Base-by-base conservation (phyloP, 768 basidiomycete species). In the Tricholoma hemisulphureum region DNA sequence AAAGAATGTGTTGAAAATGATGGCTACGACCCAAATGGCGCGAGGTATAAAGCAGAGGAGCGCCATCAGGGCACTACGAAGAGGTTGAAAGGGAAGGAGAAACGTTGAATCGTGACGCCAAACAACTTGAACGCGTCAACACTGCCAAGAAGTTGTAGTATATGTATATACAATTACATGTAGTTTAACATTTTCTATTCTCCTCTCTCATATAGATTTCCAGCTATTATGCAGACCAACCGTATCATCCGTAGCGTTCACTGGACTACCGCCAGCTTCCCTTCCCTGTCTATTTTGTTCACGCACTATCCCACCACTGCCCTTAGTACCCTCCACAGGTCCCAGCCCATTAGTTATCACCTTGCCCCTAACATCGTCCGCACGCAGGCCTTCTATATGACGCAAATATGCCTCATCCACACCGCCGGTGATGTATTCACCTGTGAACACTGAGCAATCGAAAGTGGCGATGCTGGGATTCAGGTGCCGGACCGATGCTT, bases 361-460 rank as follows among this genome's bases (percentile, higher is more conserved):
- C 72, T 87, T 87, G 21, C 75, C 73, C 70, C 93, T 89, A 24
- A 83, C 82, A 65, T 91, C 90, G 67, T 98, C 96, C 34, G 89
- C 88, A 18, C 97, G 83, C 55, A 93, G 67, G 34, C 74, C 77
- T 71, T 98, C 93, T 37, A 99, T 67, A 58, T 84, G 77, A 34
- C 76, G 70, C 49, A 99, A 77, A 75, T 99, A 98, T 45, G 67
- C 79, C 62, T 92, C 89, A 64, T 91, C 86, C 23, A 99, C 89
- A 14, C 89, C 90, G 16, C 97, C 96, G 2, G 96, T 99, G 51
- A 98, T 84, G 70, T 99, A 99, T 69, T 97, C 86, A 45, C 97
- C 97, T 8, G 92, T 93, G 74, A 98, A 99, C 21, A 99, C 96
- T 13, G 96, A 98, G 74, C 96, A 98, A 67, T 99, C 97, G 68